Base-by-base conservation (phyloP, 441 rosid species). In the Pelargonium myrrhifolium region DNA sequence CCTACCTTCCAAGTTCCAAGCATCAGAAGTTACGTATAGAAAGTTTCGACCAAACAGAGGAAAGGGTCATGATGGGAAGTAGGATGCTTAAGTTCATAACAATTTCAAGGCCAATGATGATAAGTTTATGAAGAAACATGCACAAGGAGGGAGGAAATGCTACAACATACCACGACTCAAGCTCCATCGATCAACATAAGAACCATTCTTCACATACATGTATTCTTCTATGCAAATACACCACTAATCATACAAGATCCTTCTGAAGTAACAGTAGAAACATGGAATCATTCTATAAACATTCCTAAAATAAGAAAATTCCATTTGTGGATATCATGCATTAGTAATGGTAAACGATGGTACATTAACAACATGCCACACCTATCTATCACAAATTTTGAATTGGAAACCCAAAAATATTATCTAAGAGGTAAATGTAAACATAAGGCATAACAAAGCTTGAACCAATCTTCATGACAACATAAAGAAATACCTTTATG, bases 361-460 rank as follows among this genome's bases (percentile, higher is more conserved):
- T 24, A 73, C 71, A 71, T 49, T 71, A 74, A 70, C 72, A 76
- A 77, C 72, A 81, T 76, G 62, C 64, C 77, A 80, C 76, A 72
- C 69, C 74, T 76, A 76, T 73, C 67, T 67, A 71, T 75, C 73
- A 37, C 28, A 26, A 49, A 62, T 70, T 76, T 66, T 53, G 61
- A 75, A 75, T 65, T 72, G 75, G 81, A 75, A 79, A 73, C 66
- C 66, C 55, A 64, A 72, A 73, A 68, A 66, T 9, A n/a, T 60
- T 45, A 58, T 37, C 55, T 26, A 55, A 65, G 18, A 45, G 3
- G 24, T 66, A 71, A 58, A 55, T 47, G 64, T 26, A 65, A 59
- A 37, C 53, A 42, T 3, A 60, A 62, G 65, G 73, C 64, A 31
- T 43, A 53, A 51, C 71, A 69, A 70, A 18, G 75, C 65, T 70